phyloP scores from a whole-genome alignment of 2,329 filamentous ascomycete species.

The Monilinia polystroma region DNA sequence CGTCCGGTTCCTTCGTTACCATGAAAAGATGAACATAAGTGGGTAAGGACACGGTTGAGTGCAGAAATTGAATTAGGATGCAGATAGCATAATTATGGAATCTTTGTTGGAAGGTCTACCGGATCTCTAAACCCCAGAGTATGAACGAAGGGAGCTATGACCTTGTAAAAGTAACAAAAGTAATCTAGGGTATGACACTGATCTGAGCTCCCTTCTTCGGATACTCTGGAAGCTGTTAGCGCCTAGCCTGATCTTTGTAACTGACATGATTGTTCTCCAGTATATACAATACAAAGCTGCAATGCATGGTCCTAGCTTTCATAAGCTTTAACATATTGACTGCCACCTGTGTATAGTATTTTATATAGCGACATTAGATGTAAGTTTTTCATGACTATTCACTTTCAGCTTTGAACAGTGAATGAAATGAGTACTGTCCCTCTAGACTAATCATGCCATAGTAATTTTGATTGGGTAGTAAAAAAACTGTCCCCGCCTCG shows the following conservation, averaged over 20 bases:
- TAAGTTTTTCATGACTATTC: not conserved
- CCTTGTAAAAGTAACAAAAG: slow-evolving; percentile 6
- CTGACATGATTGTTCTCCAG: slow-evolving; percentile 2
- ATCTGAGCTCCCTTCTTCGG: slow-evolving; percentile 31
- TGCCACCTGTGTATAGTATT: not conserved
- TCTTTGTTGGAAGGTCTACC: not conserved
- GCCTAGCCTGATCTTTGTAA: slow-evolving; percentile 9
- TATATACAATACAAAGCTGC: not conserved
- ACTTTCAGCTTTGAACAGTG: not conserved
- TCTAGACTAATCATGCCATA: not conserved
- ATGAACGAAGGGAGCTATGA: slow-evolving; percentile 2
- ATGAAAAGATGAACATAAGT: slow-evolving; percentile 11
- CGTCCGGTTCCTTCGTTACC: slow-evolving; percentile 15
- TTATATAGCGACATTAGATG: not conserved
- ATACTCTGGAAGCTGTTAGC: slow-evolving; percentile 26
- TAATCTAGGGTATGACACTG: not conserved
- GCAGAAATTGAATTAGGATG: not conserved
- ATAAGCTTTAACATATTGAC: not conserved
- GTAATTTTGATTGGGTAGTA: slow-evolving; percentile 7
- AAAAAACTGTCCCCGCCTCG: not conserved
- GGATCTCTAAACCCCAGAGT: not conserved
- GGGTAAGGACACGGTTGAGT: not conserved
- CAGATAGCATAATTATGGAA: not conserved
- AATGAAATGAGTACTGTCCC: not conserved
- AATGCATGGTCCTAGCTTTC: not conserved